Percentiles rank a stretch among this genome's conserved stretches.
These are phyloP conservation scores for Boletus semigastroideus DNA, from an alignment of 1,284 basidiomycete genomes.

Conservation along the genomic window DNA sequence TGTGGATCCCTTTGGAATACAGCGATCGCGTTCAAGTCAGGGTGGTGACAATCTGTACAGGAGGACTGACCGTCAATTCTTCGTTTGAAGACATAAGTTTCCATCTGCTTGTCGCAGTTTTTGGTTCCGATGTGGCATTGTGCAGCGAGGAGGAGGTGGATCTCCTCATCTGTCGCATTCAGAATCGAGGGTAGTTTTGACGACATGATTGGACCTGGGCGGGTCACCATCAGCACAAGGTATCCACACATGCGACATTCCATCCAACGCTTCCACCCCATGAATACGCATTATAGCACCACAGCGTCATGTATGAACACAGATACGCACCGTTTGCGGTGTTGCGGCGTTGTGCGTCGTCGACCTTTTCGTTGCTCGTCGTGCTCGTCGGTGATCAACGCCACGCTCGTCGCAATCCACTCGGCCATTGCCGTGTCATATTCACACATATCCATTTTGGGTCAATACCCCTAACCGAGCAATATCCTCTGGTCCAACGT, in stretches of 20 bases:
- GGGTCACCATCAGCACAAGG: slow-evolving; percentile 31
- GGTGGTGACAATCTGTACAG: background rate
- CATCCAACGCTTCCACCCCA: slow-evolving; percentile 34
- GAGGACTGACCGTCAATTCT: slow-evolving; percentile 80
- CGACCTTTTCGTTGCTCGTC: slow-evolving; percentile 22
- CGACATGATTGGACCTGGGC: slow-evolving; percentile 49
- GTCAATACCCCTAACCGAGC: slow-evolving; percentile 17
- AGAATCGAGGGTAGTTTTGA: slow-evolving; percentile 94
- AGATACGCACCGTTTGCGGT: slow-evolving; percentile 23
- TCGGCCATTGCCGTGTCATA: slow-evolving; percentile 15
- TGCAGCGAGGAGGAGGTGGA: slow-evolving; percentile 91
- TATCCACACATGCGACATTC: slow-evolving; percentile 32
- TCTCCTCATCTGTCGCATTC: slow-evolving; percentile 95
- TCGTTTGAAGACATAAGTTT: slow-evolving; percentile 97
- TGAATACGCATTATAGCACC: slow-evolving; percentile 17
- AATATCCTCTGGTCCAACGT: too few species aligned
- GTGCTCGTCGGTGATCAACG: slow-evolving; percentile 3
- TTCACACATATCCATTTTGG: slow-evolving; percentile 20
- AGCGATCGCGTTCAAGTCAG: slow-evolving; percentile 8
- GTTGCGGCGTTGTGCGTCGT: slow-evolving; percentile 28
- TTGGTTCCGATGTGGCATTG: slow-evolving; percentile 97
- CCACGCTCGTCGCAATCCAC: too few species aligned
- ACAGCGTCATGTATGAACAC: slow-evolving; percentile 6
- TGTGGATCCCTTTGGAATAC: slow-evolving; percentile 75
- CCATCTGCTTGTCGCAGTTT: slow-evolving; percentile 99